Percentiles rank a stretch among this genome's conserved stretches.
These are phyloP conservation scores for Chernovozyma sophiae-reginae DNA, from an alignment of 1,139 yeast genomes.

Conservation along the genomic window DNA sequence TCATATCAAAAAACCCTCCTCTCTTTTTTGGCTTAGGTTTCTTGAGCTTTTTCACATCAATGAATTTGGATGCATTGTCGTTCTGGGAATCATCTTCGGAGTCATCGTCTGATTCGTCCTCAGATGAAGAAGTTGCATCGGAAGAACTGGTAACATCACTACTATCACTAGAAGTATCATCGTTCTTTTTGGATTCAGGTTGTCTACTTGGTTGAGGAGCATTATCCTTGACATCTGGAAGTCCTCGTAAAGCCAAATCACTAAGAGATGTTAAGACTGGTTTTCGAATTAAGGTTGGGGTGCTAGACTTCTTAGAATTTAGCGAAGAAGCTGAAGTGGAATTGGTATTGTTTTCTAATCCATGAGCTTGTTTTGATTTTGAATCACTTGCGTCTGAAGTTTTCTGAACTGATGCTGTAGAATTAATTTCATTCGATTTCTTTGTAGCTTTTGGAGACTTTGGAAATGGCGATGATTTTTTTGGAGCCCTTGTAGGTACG, in stretches of 20 bases:
- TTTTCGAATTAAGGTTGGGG: constrained; percentile 12
- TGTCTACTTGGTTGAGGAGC: background rate
- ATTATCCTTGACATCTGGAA: constrained; percentile 57
- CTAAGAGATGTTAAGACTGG: constrained; percentile 47
- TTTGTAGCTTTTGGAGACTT: background rate
- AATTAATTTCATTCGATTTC: too few species aligned
- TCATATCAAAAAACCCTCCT: constrained; percentile 50
- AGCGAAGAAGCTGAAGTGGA: background rate
- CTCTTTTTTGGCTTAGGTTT: constrained; percentile 26
- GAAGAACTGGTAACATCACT: background rate
- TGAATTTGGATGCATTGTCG: constrained; percentile 5
- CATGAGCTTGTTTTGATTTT: background rate
- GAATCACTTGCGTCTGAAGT: background rate
- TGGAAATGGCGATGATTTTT: constrained; percentile 2
- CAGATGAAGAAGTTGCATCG: constrained; percentile 1
- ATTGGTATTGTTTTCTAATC: background rate
- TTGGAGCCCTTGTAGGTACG: constrained; percentile 3
- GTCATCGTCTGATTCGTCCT: background rate
- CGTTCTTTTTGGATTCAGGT: background rate
- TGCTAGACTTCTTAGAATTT: background rate
- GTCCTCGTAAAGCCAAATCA: constrained; percentile 56
- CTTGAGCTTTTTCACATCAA: constrained; percentile 22
- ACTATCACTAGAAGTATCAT: background rate
- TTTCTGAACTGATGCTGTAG: background rate
- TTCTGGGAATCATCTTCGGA: constrained; percentile 1